Evolutionary conservation across 805 yeast genomes (phyloP).

Genomic region (Pichia cabralensis): DNA sequence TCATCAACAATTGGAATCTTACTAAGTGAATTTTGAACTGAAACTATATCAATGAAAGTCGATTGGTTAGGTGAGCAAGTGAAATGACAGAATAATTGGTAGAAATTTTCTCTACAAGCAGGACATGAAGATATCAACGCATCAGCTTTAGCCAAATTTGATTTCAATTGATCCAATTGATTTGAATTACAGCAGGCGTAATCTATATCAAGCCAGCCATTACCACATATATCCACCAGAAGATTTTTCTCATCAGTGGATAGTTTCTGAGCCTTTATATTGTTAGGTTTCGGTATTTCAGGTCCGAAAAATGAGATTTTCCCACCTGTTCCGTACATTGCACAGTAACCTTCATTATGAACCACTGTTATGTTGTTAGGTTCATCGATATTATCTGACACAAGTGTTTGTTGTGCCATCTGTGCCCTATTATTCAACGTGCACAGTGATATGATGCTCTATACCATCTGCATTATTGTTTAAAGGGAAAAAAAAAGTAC

Average conservation of each 20-base stretch:
- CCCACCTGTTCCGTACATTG: constrained; percentile 60
- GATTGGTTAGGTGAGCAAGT: constrained; percentile 86
- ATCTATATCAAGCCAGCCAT: constrained; percentile 40
- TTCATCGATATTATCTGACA: too few species aligned
- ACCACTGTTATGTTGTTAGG: constrained; percentile 5
- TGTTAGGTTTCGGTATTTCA: constrained; percentile 68
- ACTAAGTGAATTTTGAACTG: constrained; percentile 36
- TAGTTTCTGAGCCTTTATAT: constrained; percentile 39
- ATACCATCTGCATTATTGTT: too few species aligned
- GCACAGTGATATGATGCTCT: too few species aligned
- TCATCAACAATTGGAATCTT: constrained; percentile 59
- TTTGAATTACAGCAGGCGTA: constrained; percentile 61
- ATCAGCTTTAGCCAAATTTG: constrained; percentile 64
- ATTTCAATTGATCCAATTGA: constrained; percentile 48
- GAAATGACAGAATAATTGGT: constrained; percentile 74
- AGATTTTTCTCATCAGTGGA: constrained; percentile 33
- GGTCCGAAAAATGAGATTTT: constrained; percentile 70
- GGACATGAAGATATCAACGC: constrained; percentile 84
- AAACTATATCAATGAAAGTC: constrained; percentile 57
- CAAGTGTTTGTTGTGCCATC: too few species aligned
- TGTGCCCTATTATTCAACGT: too few species aligned
- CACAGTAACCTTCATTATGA: constrained; percentile 38
- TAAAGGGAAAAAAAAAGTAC: too few species aligned
- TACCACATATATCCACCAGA: constrained; percentile 62
- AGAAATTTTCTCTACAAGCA: constrained; percentile 82